Percentiles rank a stretch among this genome's conserved stretches.
Evolutionary conservation across 371 early-diverging fungal species (phyloP).

Genomic region (Catenaria anguillulae): DNA sequence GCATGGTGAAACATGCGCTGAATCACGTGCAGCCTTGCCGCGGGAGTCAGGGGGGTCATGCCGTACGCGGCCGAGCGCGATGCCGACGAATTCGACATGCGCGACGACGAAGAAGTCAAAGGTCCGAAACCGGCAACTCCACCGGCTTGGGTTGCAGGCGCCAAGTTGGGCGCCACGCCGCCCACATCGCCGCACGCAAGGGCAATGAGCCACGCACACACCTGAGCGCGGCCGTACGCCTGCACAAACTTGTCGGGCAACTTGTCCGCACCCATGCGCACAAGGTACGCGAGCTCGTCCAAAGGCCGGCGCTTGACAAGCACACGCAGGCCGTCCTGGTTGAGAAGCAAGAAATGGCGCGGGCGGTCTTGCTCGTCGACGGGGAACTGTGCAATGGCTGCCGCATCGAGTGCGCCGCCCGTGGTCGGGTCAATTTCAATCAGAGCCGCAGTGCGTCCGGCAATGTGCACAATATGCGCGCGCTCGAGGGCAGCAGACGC

Average conservation of each 20-base stretch:
- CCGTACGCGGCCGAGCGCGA: not conserved
- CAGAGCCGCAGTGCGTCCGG: not conserved
- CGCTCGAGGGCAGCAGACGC: not conserved
- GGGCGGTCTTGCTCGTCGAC: not conserved
- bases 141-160: not conserved
- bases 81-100: not conserved
- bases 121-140: not conserved
- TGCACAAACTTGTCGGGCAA: not conserved
- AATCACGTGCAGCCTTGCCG: not conserved
- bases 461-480: not conserved
- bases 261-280: not conserved
- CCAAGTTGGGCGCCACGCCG: not conserved
- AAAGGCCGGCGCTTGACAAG: not conserved
- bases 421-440: not conserved
- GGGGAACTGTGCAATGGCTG: not conserved
- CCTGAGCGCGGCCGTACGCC: not conserved
- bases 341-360: not conserved
- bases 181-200: not conserved
- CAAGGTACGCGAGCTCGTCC: not conserved
- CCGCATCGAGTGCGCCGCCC: not conserved
- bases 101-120: not conserved
- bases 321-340: not conserved
- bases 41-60: not conserved
- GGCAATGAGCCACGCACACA: conserved; percentile 1
- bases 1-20: not conserved